Evolutionary conservation across 495 filamentous ascomycete genomes (phyloP), one percentile per base, ranked within the genome.

Genomic region (Trichoderma asperelloides): DNA sequence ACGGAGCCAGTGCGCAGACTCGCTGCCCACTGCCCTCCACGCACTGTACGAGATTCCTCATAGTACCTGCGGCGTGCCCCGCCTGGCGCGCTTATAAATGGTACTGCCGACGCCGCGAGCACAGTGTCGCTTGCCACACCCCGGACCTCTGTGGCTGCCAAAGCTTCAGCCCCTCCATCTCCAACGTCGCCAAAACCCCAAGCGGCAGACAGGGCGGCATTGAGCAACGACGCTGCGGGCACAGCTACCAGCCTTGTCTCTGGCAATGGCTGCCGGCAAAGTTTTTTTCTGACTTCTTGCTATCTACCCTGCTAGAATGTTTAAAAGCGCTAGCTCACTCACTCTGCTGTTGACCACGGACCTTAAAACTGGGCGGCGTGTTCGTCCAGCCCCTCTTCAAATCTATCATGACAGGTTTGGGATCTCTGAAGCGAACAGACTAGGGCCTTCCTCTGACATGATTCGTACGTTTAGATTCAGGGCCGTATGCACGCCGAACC

Each of bases 111-210:
- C 27, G 12, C 55, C 23, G 55, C 23, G 23, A 60, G 55, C 55
- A 60, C 55, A 60, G 55, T 60, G 55, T 18, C 55, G 16, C 9
- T 30, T 18, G 23, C 55, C 55, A 1, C 55, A 28, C 55, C 55
- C 55, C n/a, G 1, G 55, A 15, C 55, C 6, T 30, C n/a, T 60
- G 55, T 60, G 55, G 55, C 55, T 60, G 55, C 27, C 25, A 28
- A 60, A 60, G 55, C 55, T 60, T 60, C 55, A 60, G 55, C 55
- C 55, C 55, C 55, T 60, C 55, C 55, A 28, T 60, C 27, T 30
- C 23, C 55, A 30, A 60, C 55, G 27, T 30, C 55, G 16, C 23
- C 23, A 30, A 60, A 60, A 23, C 27, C 13, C 25, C 6, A 30
- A 11, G 23, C 16, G 1, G 55, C 55, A 28, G 23, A 60, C 8